Conservation (phyloP, 805 yeast species). For the Scheffersomyces spartinae region DNA sequence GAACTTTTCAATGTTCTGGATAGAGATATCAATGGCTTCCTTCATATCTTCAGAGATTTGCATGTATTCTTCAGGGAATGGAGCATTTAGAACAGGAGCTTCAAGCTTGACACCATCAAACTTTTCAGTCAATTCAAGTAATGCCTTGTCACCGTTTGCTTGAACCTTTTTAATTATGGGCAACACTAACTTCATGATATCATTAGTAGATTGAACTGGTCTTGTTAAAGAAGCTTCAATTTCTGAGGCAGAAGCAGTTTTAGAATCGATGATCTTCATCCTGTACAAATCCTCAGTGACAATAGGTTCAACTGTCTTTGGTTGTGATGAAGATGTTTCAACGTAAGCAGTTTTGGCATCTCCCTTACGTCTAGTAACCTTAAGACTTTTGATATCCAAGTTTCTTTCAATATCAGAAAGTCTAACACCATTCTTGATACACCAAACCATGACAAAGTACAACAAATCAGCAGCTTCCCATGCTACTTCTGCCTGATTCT, state of each 20-base stretch:
- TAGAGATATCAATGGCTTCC: slow-evolving; percentile 80
- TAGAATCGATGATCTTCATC: slow-evolving; percentile 34
- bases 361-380: slow-evolving; percentile 88
- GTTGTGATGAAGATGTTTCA: too few relatives aligned
- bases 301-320: too few relatives aligned
- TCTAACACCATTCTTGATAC: slow-evolving; percentile 62
- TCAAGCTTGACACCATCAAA: slow-evolving; percentile 74
- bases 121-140: slow-evolving; percentile 80
- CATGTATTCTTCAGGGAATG: slow-evolving; percentile 74
- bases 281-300: too few relatives aligned
- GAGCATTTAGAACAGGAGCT: slow-evolving; percentile 74
- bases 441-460: slow-evolving; percentile 43
- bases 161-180: slow-evolving; percentile 81
- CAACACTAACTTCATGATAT: slow-evolving; percentile 82
- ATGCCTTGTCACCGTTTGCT: slow-evolving; percentile 71
- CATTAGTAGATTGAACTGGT: slow-evolving; percentile 92
- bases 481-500: slow-evolving; percentile 41
- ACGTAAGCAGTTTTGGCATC: slow-evolving; percentile 84
- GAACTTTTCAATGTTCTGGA: slow-evolving; percentile 80
- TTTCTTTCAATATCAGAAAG: slow-evolving; percentile 75
- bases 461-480: slow-evolving; percentile 96
- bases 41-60: slow-evolving; percentile 61
- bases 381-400: slow-evolving; percentile 70
- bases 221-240: slow-evolving; percentile 63
- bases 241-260: slow-evolving; percentile 26